Conservation (phyloP, 1,284 basidiomycete genomes). For the Microbotryum lychnidis-dioicae region DNA sequence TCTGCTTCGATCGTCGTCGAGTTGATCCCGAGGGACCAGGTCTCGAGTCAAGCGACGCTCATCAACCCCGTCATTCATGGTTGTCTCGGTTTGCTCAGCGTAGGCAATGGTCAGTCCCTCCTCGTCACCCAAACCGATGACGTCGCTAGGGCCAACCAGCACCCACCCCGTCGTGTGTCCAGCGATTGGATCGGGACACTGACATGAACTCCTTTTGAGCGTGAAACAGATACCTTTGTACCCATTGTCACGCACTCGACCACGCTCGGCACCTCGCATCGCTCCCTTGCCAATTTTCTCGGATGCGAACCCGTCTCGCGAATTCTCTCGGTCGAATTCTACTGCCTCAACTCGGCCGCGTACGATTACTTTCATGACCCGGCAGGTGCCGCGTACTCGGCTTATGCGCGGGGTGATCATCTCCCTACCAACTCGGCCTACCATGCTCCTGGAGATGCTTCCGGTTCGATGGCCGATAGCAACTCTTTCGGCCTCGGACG, state of each 20-base stretch:
- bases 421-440: too few relatives aligned
- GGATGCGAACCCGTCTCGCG: conserved; percentile 40
- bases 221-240: conserved; percentile 61
- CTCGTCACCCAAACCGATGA: neutral
- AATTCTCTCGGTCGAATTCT: conserved; percentile 44
- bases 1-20: conserved; percentile 55
- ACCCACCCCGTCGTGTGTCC: neutral
- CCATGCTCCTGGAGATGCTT: too few relatives aligned
- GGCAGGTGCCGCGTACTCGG: neutral
- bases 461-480: conserved; percentile 17
- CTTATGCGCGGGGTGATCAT: too few relatives aligned
- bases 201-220: neutral
- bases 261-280: conserved; percentile 51
- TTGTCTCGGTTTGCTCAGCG: conserved; percentile 54
- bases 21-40: conserved; percentile 62
- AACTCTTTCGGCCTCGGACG: too few relatives aligned
- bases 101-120: conserved; percentile 41
- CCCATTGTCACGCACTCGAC: conserved; percentile 64
- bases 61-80: conserved; percentile 52
- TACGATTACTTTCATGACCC: conserved; percentile 18
- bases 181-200: neutral
- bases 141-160: neutral
- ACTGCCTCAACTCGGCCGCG: conserved; percentile 42
- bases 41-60: conserved; percentile 52
- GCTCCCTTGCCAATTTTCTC: conserved; percentile 10